Base-by-base conservation (phyloP, 2,329 filamentous ascomycete genomes). In the Ceratocystis eucalypticola region DNA sequence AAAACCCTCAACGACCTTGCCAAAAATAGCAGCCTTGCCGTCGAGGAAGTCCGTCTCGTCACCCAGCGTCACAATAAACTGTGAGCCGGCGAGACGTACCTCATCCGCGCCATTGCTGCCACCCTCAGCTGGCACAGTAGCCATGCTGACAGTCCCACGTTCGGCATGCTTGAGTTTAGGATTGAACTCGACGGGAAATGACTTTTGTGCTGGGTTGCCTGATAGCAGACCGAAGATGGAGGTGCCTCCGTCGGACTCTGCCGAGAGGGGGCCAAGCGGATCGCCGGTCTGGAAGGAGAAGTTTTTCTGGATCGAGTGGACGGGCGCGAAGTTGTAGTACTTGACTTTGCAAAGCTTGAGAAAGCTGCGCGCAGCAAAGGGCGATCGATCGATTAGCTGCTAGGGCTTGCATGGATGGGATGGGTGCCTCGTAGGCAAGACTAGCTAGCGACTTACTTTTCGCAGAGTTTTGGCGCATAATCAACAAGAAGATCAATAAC, bases 301-400 rank as follows among this genome's bases (percentile, higher is more conserved):
- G 76, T 91, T 86, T 75, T 93, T 94, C 74, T 96, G 94, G 46
- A 99, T 84, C 70, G 88, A 91, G 78, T 96, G 90, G 65, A 97
- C 79, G 30, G 93, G 94, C 5, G 91, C 87, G 76, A 95, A 97
- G 79, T 97, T 97, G 85, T 96, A 99, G 79, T 97, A 99, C 79
- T 96, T 99, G 77, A 91, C 81, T 79, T 97, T 97, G 84, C 94
- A 96, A 71, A 99, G 89, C 82, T 99, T 97, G 67, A 99, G 80
- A 76, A 99, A 97, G 82, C 91, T 95, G 76, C 79, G 80, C n/a
- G n/a, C 6, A 33, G 73, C 69, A 75, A 74, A 79, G 20, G 57
- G 12, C 5, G 41, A 37, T 22, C 4, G 41, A 37, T 22, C 15
- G 30, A 33, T 62, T 17, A 72, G 74, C 69, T 70, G 37, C 10